These are phyloP conservation scores for Pichia heedii DNA, from an alignment of 805 yeast species.

Conservation along the genomic window DNA sequence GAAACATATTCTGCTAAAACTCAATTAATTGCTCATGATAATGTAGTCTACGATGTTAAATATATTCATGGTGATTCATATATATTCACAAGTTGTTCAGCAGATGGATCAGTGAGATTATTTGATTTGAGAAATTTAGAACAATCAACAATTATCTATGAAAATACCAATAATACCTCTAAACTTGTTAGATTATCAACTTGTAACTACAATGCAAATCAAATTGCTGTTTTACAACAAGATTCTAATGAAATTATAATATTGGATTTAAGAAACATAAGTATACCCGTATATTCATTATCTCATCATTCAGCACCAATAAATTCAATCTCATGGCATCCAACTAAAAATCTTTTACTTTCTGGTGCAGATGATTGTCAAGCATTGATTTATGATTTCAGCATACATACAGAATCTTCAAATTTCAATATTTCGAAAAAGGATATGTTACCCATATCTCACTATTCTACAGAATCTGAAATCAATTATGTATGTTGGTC, in stretches of 20 bases:
- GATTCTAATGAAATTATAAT: conserved; percentile 57
- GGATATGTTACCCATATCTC: background rate
- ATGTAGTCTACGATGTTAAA: conserved; percentile 87
- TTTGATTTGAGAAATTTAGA: conserved; percentile 85
- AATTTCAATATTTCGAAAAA: conserved; percentile 9
- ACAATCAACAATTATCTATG: conserved; percentile 91
- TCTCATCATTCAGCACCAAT: conserved; percentile 61
- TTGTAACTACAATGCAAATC: conserved; percentile 70
- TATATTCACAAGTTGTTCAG: conserved; percentile 86
- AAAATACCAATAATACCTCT: conserved; percentile 36
- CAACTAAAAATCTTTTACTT: conserved; percentile 50
- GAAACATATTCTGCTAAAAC: conserved; percentile 67
- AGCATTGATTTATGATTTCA: conserved; percentile 59
- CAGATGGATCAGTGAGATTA: conserved; percentile 89
- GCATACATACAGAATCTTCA: background rate
- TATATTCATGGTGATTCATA: conserved; percentile 66
- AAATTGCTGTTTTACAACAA: conserved; percentile 74
- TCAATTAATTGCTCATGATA: conserved; percentile 92
- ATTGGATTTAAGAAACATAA: conserved; percentile 83
- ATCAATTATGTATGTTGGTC: conserved; percentile 74
- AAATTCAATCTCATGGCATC: conserved; percentile 81
- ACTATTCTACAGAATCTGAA: conserved; percentile 42
- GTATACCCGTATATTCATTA: conserved; percentile 62
- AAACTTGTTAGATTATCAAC: conserved; percentile 61
- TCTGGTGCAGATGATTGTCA: conserved; percentile 71